Conservation (phyloP, 257 asterid genomes). For the Gentiana dahurica region DNA sequence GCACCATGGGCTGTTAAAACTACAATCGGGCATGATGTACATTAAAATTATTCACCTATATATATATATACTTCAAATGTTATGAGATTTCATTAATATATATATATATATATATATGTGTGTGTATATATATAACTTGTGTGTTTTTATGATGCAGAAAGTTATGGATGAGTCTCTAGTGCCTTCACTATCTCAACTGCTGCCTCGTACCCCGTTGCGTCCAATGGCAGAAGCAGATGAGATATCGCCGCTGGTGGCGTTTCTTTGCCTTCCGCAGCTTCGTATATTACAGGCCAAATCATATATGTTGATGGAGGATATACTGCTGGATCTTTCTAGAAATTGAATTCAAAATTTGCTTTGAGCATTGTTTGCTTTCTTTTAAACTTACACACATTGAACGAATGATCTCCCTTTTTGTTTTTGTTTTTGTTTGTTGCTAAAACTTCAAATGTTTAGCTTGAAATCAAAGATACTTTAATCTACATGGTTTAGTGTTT, state of each 20-base stretch:
- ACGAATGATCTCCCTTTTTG: too few species aligned
- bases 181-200: neutral
- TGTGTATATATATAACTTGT: too few species aligned
- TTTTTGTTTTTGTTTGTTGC: too few species aligned
- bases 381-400: too few species aligned
- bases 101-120: too few species aligned
- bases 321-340: conserved; percentile 15
- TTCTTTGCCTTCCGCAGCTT: conserved; percentile 27
- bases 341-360: neutral
- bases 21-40: conserved; percentile 6
- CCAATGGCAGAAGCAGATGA: conserved; percentile 17
- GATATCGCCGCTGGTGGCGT: conserved; percentile 23
- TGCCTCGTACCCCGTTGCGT: conserved; percentile 15
- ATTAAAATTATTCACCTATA: neutral
- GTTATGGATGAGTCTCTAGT: conserved; percentile 5
- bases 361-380: too few species aligned
- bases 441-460: too few species aligned
- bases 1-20: conserved; percentile 26
- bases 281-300: conserved; percentile 22
- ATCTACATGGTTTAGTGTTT: too few species aligned
- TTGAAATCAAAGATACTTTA: too few species aligned
- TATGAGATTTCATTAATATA: too few species aligned
- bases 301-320: conserved; percentile 23
- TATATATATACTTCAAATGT: neutral
- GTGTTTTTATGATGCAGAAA: conserved; percentile 5